Evolutionary conservation across 345 rosid species (phyloP).

Genomic region (Sonneratia caseolaris): DNA sequence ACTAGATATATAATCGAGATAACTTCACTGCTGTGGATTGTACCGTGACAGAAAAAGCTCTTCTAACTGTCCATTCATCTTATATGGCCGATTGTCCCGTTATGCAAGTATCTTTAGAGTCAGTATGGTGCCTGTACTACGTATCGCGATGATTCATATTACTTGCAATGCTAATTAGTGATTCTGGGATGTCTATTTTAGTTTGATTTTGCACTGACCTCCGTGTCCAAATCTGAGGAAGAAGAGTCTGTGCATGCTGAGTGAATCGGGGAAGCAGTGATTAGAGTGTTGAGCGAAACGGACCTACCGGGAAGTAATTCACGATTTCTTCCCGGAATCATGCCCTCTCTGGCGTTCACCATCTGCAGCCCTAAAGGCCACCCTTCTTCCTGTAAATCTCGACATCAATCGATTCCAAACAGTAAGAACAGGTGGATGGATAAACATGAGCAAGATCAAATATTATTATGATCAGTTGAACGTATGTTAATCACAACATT

Average conservation of each 20-base stretch:
- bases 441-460: too few species aligned
- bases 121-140: too few species aligned
- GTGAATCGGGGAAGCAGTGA: slow-evolving; percentile 29
- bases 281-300: slow-evolving; percentile 32
- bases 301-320: slow-evolving; percentile 24
- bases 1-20: slow-evolving; percentile 24
- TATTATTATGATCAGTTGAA: too few species aligned
- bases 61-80: too few species aligned
- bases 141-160: background rate
- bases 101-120: too few species aligned
- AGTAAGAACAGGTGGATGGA: background rate
- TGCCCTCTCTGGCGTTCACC: slow-evolving; percentile 18
- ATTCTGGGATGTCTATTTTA: background rate
- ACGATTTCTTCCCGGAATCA: background rate
- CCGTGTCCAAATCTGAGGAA: slow-evolving; percentile 49
- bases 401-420: background rate
- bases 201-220: slow-evolving; percentile 28
- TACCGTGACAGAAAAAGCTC: too few species aligned
- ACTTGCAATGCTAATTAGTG: background rate
- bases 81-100: too few species aligned
- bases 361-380: slow-evolving; percentile 50
- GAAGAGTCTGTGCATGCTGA: slow-evolving; percentile 30
- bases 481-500: too few species aligned
- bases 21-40: background rate
- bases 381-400: slow-evolving; percentile 29